Conservation (phyloP, 1,139 yeast genomes). For the Maudiozyma humilis region DNA sequence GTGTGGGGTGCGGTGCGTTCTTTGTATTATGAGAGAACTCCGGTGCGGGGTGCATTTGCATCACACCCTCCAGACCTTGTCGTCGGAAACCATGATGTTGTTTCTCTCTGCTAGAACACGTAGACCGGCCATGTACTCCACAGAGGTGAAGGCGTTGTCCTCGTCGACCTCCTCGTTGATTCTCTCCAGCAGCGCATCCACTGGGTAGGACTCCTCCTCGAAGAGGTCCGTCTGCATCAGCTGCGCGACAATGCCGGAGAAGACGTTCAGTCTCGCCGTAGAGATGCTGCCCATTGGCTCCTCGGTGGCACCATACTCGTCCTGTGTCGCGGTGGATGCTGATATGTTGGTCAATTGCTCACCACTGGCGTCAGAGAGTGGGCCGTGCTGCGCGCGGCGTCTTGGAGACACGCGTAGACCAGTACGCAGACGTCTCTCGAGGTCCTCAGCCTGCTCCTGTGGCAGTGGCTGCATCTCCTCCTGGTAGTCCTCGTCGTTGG, state of each 20-base stretch:
- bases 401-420: conserved; percentile 28
- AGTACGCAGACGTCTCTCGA: conserved; percentile 23
- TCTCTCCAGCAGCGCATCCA: conserved; percentile 37
- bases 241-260: conserved; percentile 42
- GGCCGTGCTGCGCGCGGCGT: conserved; percentile 21
- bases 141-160: conserved; percentile 49
- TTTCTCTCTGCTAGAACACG: conserved; percentile 46
- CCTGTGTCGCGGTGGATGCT: conserved; percentile 21
- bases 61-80: conserved; percentile 49
- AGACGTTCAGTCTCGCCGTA: conserved; percentile 40
- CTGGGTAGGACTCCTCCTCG: conserved; percentile 42
- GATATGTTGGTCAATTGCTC: conserved; percentile 23
- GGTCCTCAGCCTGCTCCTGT: conserved; percentile 23
- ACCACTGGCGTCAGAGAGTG: conserved; percentile 21
- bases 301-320: conserved; percentile 22
- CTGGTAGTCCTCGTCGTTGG: conserved; percentile 18
- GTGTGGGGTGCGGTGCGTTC: too few relatives aligned
- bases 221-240: conserved; percentile 42
- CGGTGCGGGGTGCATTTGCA: too few relatives aligned
- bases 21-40: too few relatives aligned
- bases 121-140: conserved; percentile 50
- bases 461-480: conserved; percentile 19
- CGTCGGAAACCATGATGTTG: conserved; percentile 54
- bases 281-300: conserved; percentile 38
- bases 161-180: conserved; percentile 49